Conservation (phyloP, 2,329 filamentous ascomycete species). For the Geosmithia flava region DNA sequence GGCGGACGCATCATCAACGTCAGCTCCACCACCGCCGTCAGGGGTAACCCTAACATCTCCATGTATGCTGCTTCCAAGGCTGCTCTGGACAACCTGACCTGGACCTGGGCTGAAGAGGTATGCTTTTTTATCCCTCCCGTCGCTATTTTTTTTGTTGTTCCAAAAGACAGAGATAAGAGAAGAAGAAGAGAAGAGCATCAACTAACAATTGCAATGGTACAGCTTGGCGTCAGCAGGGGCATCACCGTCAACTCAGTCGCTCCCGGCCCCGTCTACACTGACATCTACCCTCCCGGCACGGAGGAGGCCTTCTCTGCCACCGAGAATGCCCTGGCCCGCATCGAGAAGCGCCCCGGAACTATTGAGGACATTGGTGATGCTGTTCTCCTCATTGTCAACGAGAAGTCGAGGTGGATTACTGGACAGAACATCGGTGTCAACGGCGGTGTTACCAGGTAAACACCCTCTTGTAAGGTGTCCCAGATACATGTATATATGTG, state of each 20-base stretch:
- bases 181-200: too few species aligned
- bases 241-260: conserved; percentile 30
- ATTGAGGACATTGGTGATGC: conserved; percentile 28
- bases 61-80: conserved; percentile 15
- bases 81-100: conserved; percentile 20
- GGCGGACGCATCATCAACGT: conserved; percentile 14
- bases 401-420: conserved; percentile 30
- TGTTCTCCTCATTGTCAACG: conserved; percentile 21
- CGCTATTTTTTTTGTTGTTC: not conserved
- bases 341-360: conserved; percentile 18
- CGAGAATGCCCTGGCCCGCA: conserved; percentile 13
- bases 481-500: not conserved
- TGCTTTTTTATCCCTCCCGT: not conserved
- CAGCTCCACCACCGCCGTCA: conserved; percentile 8
- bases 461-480: too few species aligned
- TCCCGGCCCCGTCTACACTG: conserved; percentile 25
- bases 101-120: conserved; percentile 19
- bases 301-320: conserved; percentile 8
- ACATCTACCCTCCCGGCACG: conserved; percentile 9
- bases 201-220: not conserved
- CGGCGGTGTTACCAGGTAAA: conserved; percentile 15
- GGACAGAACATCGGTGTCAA: conserved; percentile 26
- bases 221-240: conserved; percentile 21
- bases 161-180: not conserved
- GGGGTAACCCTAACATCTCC: conserved; percentile 5